A percentile compares a stretch with the other conserved stretches of the same genome.
phyloP scores from a whole-genome alignment of 805 yeast genomes.

The Candida saitoana region DNA sequence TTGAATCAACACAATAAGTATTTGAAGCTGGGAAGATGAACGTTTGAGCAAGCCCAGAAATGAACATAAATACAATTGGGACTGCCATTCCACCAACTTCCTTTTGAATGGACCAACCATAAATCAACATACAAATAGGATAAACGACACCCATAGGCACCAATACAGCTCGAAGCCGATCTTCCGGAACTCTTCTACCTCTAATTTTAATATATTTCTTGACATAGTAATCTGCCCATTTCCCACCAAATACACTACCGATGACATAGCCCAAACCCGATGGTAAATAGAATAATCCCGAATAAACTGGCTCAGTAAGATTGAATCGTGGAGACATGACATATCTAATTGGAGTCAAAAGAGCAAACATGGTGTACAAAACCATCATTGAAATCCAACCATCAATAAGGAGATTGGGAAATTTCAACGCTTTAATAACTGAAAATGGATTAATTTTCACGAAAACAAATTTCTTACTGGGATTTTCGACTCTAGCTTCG shows the following conservation, averaged over 20 bases:
- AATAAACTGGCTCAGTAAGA: slow-evolving; percentile 44
- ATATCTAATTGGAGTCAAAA: slow-evolving; percentile 52
- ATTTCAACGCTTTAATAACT: slow-evolving; percentile 39
- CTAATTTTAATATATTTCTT: slow-evolving; percentile 38
- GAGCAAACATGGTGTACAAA: slow-evolving; percentile 47
- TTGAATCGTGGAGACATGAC: slow-evolving; percentile 55
- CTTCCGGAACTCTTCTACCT: slow-evolving; percentile 50
- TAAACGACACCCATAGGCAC: slow-evolving; percentile 40
- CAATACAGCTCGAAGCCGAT: slow-evolving; percentile 41
- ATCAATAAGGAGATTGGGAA: slow-evolving; percentile 42
- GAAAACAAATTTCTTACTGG: slow-evolving; percentile 32
- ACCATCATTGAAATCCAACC: slow-evolving; percentile 40
- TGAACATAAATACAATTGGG: slow-evolving; percentile 47
- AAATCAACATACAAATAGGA: slow-evolving; percentile 44
- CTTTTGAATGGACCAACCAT: slow-evolving; percentile 51
- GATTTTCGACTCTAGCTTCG: slow-evolving; percentile 16
- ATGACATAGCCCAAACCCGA: slow-evolving; percentile 53
- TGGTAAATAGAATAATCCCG: slow-evolving; percentile 52
- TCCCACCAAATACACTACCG: slow-evolving; percentile 52
- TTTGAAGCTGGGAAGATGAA: slow-evolving; percentile 49
- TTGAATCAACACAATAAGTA: slow-evolving; percentile 55
- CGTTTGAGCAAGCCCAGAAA: slow-evolving; percentile 49
- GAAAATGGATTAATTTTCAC: slow-evolving; percentile 45
- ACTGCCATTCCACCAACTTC: slow-evolving; percentile 53
- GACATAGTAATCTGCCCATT: slow-evolving; percentile 48